Evolutionary conservation across 2,329 filamentous ascomycete species (phyloP).

Genomic region (Tolypocladium tropicale): DNA sequence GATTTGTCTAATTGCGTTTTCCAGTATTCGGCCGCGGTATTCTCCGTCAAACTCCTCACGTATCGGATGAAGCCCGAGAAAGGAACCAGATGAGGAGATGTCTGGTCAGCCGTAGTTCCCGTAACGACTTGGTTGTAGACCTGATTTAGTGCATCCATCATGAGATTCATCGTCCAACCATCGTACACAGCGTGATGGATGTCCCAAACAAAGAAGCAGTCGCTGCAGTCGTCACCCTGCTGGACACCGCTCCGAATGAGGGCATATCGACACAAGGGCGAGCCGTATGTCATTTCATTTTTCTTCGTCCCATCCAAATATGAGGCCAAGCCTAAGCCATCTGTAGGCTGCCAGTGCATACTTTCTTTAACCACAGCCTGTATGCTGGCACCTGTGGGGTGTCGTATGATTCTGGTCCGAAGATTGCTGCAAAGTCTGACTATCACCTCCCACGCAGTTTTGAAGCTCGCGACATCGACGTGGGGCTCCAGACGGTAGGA

Average conservation of each 20-base stretch:
- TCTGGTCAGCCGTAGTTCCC: too few relatives aligned
- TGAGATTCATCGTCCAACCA: not conserved
- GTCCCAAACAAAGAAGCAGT: not conserved
- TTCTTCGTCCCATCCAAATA: not conserved
- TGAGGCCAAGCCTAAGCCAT: not conserved
- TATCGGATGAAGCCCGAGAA: not conserved
- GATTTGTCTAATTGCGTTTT: not conserved
- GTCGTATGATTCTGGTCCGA: constrained; percentile 2
- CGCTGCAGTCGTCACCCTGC: not conserved
- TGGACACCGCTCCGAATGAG: not conserved
- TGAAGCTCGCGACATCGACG: constrained; percentile 13
- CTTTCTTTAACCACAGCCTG: not conserved
- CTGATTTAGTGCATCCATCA: not conserved
- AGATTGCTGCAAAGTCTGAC: not conserved
- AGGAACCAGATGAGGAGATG: not conserved
- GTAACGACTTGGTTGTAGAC: not conserved
- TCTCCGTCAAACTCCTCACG: not conserved
- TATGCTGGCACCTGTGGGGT: not conserved
- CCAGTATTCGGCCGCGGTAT: not conserved
- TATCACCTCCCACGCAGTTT: constrained; percentile 15
- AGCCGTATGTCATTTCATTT: not conserved
- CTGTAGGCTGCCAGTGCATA: not conserved
- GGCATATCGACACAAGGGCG: not conserved
- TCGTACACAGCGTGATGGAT: not conserved
- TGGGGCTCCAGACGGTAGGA: constrained; percentile 11